phyloP scores from a whole-genome alignment of 257 asterid genomes.

The Solanum pimpinellifolium region DNA sequence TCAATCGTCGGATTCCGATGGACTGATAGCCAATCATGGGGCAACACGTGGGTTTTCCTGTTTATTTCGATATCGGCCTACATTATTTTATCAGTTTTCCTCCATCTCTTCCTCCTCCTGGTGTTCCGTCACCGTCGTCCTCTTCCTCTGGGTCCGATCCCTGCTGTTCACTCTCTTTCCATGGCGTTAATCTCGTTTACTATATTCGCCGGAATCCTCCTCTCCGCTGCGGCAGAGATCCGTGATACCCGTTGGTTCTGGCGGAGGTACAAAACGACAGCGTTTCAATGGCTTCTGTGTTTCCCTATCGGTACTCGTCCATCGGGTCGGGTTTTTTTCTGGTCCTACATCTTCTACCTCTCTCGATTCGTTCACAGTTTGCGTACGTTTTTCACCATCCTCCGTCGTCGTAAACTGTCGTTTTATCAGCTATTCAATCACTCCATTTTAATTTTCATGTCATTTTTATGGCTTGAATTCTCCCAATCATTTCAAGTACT shows the following conservation, averaged over 20 bases:
- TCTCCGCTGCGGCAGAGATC: slow-evolving; percentile 77
- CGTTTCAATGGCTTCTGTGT: slow-evolving; percentile 78
- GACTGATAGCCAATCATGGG: slow-evolving; percentile 63
- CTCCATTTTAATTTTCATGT: slow-evolving; percentile 49
- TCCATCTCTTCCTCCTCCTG: slow-evolving; percentile 41
- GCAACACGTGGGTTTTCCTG: slow-evolving; percentile 72
- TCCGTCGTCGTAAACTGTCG: slow-evolving; percentile 33
- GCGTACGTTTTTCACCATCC: slow-evolving; percentile 37
- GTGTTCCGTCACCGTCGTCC: slow-evolving; percentile 42
- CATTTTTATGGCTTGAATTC: slow-evolving; percentile 82
- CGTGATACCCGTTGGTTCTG: slow-evolving; percentile 82
- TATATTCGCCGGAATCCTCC: slow-evolving; percentile 58
- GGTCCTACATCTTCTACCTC: slow-evolving; percentile 75
- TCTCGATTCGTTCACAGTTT: slow-evolving; percentile 70
- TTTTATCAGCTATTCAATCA: slow-evolving; percentile 44
- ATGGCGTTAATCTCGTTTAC: slow-evolving; percentile 68
- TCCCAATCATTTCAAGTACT: slow-evolving; percentile 74
- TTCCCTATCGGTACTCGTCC: slow-evolving; percentile 86
- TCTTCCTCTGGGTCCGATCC: slow-evolving; percentile 58
- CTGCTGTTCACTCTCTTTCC: slow-evolving; percentile 66
- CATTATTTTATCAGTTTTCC: slow-evolving; percentile 29
- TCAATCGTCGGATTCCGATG: slow-evolving; percentile 69
- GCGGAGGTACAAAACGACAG: slow-evolving; percentile 56
- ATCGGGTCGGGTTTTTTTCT: slow-evolving; percentile 84
- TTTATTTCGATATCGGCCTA: slow-evolving; percentile 55